phyloP scores from a whole-genome alignment of 2,329 filamentous ascomycete species.

The Annulohypoxylon truncatum region DNA sequence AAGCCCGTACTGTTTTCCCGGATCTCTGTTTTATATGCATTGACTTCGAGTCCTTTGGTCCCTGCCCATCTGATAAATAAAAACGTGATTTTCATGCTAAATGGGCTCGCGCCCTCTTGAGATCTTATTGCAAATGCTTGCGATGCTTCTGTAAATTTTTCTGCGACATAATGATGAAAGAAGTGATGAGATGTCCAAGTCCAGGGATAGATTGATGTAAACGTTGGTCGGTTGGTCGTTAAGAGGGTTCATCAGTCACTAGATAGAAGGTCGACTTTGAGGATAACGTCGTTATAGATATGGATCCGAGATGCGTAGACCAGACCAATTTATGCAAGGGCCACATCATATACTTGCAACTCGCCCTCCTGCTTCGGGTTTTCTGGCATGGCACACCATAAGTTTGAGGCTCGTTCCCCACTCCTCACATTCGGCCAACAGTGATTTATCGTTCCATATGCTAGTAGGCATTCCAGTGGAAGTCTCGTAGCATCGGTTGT shows the following conservation, averaged over 20 bases:
- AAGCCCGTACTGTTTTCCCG: constrained; percentile 44
- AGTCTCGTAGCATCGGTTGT: constrained; percentile 88
- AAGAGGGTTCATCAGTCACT: background rate
- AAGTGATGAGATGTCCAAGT: constrained; percentile 14
- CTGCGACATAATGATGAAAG: constrained; percentile 25
- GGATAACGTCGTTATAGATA: background rate
- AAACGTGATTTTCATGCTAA: constrained; percentile 29
- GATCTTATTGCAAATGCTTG: constrained; percentile 40
- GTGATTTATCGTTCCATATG: constrained; percentile 81
- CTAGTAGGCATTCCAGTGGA: constrained; percentile 67
- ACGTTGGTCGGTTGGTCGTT: constrained; percentile 7
- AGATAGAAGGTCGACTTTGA: constrained; percentile 1
- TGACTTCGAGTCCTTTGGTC: constrained; percentile 40
- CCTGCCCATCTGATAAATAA: constrained; percentile 40
- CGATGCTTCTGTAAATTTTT: constrained; percentile 30
- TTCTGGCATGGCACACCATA: constrained; percentile 90
- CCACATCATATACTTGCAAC: constrained; percentile 60
- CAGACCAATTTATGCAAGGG: background rate
- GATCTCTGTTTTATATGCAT: constrained; percentile 29
- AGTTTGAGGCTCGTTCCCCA: constrained; percentile 89
- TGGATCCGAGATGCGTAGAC: background rate
- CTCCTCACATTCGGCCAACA: constrained; percentile 87
- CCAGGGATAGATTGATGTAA: constrained; percentile 20
- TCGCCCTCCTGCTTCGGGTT: constrained; percentile 67
- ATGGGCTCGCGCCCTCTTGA: constrained; percentile 46